Base-by-base conservation (phyloP, 2,329 filamentous ascomycete species). In the Ophiocordyceps camponoti-saundersi region DNA sequence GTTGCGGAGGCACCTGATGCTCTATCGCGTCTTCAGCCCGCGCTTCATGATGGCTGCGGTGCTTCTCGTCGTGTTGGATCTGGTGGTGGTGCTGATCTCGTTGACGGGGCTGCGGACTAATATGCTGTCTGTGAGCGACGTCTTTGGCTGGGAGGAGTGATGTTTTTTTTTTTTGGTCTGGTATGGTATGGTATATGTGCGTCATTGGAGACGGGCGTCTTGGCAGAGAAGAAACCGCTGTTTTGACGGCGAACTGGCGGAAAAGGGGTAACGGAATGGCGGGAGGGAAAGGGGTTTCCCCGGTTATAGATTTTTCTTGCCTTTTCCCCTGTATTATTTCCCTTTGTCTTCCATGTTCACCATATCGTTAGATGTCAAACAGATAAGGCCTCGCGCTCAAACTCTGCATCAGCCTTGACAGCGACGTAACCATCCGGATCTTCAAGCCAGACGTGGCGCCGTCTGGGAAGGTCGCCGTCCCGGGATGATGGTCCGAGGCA, bases 11-110 rank as follows among this genome's bases (percentile, higher is more conserved):
- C 92, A 98, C 68, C 72, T 98, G 52, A 98, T 98, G 92, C 73
- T 98, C 29, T 98, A 92, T 65, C 76, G 92, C 41, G 87, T 98
- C 42, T 98, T 98, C 59, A 82, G 76, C 65, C 92, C 92, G 44
- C 70, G 90, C 26, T 98, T 90, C 66, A 85, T 98, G 82, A 75
- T 86, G 60, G 87, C 82, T 0, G 81, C 79, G 0, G 65, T 75
- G 3, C 73, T 83, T 45, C 61, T 96, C 49, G 57, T 90, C 16
- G 71, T 89, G 23, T 80, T 94, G 11, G 90, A 96, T 58, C 52
- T 93, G 4, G 72, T 92, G 2, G 74, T 75, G 1, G 72, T 92
- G 8, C 51, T 80, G 15, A 71, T 95, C 16, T 77, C 80, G n/a
- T 61, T 95, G 48, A 66, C 77, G 26, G 88, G 86, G 1, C 73